Conservation (phyloP, 2,329 filamentous ascomycete genomes). For the Paracorniculantispora psalliotae region DNA sequence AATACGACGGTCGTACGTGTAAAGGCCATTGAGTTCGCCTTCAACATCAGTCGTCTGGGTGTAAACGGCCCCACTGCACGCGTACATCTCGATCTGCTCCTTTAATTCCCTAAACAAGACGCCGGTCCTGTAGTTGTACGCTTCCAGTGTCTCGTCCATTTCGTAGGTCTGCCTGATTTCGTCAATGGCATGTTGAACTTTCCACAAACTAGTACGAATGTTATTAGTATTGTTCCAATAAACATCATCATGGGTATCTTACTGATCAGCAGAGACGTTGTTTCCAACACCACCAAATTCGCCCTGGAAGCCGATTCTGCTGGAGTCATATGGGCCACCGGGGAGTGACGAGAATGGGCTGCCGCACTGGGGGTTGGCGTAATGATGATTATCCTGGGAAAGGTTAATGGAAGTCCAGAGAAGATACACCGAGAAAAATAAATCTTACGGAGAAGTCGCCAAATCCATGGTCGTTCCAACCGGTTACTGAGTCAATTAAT, state of each 20-base stretch:
- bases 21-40: conserved; percentile 66
- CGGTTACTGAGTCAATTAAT: conserved; percentile 57
- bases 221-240: neutral
- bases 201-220: conserved; percentile 51
- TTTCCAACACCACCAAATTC: conserved; percentile 68
- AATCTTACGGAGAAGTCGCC: conserved; percentile 51
- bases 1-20: conserved; percentile 63
- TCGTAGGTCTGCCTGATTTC: conserved; percentile 65
- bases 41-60: conserved; percentile 73
- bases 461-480: conserved; percentile 64
- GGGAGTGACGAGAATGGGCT: conserved; percentile 59
- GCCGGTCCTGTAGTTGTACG: conserved; percentile 63
- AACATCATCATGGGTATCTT: conserved; percentile 18
- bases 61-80: conserved; percentile 65
- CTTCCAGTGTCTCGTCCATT: conserved; percentile 50
- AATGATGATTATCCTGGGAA: conserved; percentile 62
- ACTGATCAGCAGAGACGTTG: conserved; percentile 59
- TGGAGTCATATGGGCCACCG: conserved; percentile 51
- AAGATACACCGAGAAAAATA: conserved; percentile 8
- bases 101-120: conserved; percentile 56
- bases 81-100: conserved; percentile 54
- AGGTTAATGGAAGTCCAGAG: neutral
- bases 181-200: conserved; percentile 53
- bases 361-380: conserved; percentile 66
- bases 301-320: conserved; percentile 62